Percentiles rank a stretch among this genome's conserved stretches.
phyloP scores from a whole-genome alignment of 441 rosid species.

The Mallotus japonicus region DNA sequence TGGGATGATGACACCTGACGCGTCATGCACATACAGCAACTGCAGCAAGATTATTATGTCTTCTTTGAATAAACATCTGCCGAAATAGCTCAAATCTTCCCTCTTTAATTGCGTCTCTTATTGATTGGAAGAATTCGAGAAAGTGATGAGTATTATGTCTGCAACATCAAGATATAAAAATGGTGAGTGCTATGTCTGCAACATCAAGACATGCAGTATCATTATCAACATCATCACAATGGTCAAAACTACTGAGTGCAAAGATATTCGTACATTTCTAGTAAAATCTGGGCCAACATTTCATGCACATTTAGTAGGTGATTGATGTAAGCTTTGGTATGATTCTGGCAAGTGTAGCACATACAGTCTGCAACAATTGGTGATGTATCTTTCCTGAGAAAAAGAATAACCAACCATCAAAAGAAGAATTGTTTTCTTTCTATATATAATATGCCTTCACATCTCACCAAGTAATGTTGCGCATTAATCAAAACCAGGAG shows the following conservation, averaged over 20 bases:
- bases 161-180: slow-evolving; percentile 34
- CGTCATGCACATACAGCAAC: slow-evolving; percentile 28
- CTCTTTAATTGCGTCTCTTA: slow-evolving; percentile 59
- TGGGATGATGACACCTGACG: no score
- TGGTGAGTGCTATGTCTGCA: slow-evolving; percentile 82
- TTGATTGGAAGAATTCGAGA: slow-evolving; percentile 52
- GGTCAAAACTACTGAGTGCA: not conserved
- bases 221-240: not conserved
- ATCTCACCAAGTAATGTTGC: not conserved
- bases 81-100: slow-evolving; percentile 51
- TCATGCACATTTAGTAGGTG: slow-evolving; percentile 77
- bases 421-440: not conserved
- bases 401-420: not conserved
- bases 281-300: slow-evolving; percentile 72
- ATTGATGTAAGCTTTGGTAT: slow-evolving; percentile 69
- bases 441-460: not conserved
- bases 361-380: slow-evolving; percentile 51
- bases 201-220: slow-evolving; percentile 5
- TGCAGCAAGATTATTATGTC: slow-evolving; percentile 37
- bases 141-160: slow-evolving; percentile 80
- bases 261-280: slow-evolving; percentile 53
- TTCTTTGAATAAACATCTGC: slow-evolving; percentile 36
- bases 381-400: slow-evolving; percentile 54
- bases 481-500: not conserved
- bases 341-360: slow-evolving; percentile 75